Evolutionary conservation across 257 asterid species (phyloP), one percentile per base, ranked within the genome.

Genomic region (Solanum medicagineum): DNA sequence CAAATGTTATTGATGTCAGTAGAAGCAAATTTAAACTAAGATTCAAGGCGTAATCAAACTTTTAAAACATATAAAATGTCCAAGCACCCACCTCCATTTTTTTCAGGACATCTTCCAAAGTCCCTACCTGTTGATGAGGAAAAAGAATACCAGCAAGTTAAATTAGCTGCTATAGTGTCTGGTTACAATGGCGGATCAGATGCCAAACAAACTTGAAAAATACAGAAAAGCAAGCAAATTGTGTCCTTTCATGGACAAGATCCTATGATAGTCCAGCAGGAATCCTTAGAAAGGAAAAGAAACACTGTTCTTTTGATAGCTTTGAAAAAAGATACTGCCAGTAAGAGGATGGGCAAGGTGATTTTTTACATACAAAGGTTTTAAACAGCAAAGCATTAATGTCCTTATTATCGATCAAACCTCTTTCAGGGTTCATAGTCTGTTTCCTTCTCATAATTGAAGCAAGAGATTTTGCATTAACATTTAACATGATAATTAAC

Each of bases 81-180:
- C n/a, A 29, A 73, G 75, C 49, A 84, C 83, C 62, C 86, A 96
- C 99, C 97, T 94, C 98, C 97, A 96, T 96, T 90, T 93, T 96
- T 90, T 89, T 95, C 69, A 96, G 93, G 80, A 96, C 98, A 81
- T 95, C 98, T 90, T 96, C 99, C 89, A 96, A 90, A 88, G 97
- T 96, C 81, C 98, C 98, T n/a, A 96, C 99, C 98, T 96, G 92
- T 84, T 85, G 70, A 85, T 81, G 81, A 84, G 45, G 85, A 65
- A 75, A 73, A 60, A 81, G 19, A 80, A 17, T 10, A 29, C 10
- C 19, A 79, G 83, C 20, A 79, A 75, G 65, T 79, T 53, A 53
- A 26, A 10, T 49, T 26, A 26, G 65, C 47, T 17, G 83, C 0
- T 53, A 79, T 24, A 29, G 49, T 79, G 0, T 54, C 83, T 53